Evolutionary conservation across 768 basidiomycete genomes (phyloP).

Genomic region (Mrakia gelida): DNA sequence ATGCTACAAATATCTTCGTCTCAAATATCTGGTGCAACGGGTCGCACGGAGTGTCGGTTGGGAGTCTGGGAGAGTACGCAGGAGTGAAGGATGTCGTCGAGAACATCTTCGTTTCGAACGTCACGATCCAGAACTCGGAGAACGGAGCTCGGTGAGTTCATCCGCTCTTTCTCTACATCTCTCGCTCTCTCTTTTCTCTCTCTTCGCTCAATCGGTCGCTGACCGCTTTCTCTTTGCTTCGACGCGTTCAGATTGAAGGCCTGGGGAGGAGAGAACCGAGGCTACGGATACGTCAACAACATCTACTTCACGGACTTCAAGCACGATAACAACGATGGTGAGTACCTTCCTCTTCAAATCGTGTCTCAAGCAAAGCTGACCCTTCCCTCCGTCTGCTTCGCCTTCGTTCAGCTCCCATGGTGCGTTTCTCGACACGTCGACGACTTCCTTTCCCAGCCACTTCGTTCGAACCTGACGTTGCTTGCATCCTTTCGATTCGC

Average conservation of each 20-base stretch:
- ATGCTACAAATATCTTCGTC: constrained; percentile 5
- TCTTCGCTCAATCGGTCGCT: too few relatives aligned
- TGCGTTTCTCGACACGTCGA: too few relatives aligned
- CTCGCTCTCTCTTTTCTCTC: too few relatives aligned
- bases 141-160: neutral
- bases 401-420: too few relatives aligned
- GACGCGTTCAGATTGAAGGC: neutral
- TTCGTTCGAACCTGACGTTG: too few relatives aligned
- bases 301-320: constrained; percentile 16
- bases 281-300: constrained; percentile 16
- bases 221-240: too few relatives aligned
- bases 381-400: too few relatives aligned
- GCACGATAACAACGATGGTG: constrained; percentile 22
- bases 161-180: neutral
- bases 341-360: too few relatives aligned
- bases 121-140: constrained; percentile 4
- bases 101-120: constrained; percentile 1
- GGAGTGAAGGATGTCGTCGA: constrained; percentile 15
- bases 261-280: constrained; percentile 13
- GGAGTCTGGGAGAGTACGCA: constrained; percentile 4
- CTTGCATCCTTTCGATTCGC: too few relatives aligned
- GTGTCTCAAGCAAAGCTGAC: too few relatives aligned
- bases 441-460: too few relatives aligned
- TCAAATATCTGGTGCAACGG: neutral
- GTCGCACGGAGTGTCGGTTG: neutral